Conservation (phyloP, 306 rosid genomes). For the peach (Prunus persica) region Prunus_persica_NCBIv2 NC_034016.1:22467001-22467500, state of each 20-base stretch:
- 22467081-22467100: no score
- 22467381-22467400: slow-evolving; percentile 65
- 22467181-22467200: slow-evolving; percentile 96
- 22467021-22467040: no score
- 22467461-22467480: slow-evolving; percentile 55
- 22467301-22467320: slow-evolving; percentile 71
- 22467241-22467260: slow-evolving; percentile 83
- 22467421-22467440: slow-evolving; percentile 40
- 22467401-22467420: slow-evolving; percentile 38
- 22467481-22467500: not conserved
- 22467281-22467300: slow-evolving; percentile 99
- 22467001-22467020: no score
- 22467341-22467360: slow-evolving; percentile 65
- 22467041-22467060: no score
- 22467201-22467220: slow-evolving; percentile 88
- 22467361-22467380: slow-evolving; percentile 64
- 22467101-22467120: not conserved
- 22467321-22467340: slow-evolving; percentile 62
- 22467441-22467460: slow-evolving; percentile 58
- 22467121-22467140: not conserved
- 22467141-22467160: slow-evolving; percentile 86
- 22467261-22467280: slow-evolving; percentile 92
- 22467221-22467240: slow-evolving; percentile 62
- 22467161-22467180: slow-evolving; percentile 84
- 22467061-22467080: no score